Conservation (phyloP, 1,284 basidiomycete species). For the Spongispora temasekensis region DNA sequence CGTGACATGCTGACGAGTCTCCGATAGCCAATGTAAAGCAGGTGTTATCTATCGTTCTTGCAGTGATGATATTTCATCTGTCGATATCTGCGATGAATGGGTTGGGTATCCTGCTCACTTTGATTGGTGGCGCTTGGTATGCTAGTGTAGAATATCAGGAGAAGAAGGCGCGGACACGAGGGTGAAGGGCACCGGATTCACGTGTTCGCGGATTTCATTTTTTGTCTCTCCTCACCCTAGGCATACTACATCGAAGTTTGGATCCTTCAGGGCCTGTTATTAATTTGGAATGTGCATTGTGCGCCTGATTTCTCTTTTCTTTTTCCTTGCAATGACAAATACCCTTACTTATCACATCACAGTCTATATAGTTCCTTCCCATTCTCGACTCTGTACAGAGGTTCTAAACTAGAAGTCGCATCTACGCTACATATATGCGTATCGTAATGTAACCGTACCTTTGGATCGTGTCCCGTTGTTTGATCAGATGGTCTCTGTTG, state of each 20-base stretch:
- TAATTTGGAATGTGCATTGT: too few relatives aligned
- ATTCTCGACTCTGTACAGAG: background rate
- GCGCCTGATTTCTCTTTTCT: too few relatives aligned
- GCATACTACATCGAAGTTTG: background rate
- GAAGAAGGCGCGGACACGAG: conserved; percentile 38
- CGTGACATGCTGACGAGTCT: conserved; percentile 5
- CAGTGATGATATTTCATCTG: conserved; percentile 82
- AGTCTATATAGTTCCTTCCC: too few relatives aligned
- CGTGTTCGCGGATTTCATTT: too few relatives aligned
- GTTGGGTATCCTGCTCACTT: conserved; percentile 79
- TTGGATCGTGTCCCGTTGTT: too few relatives aligned
- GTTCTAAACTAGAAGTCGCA: too few relatives aligned
- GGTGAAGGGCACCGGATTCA: background rate
- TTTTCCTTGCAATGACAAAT: too few relatives aligned
- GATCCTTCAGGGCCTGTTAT: background rate
- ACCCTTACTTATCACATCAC: too few relatives aligned
- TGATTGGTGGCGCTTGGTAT: conserved; percentile 84
- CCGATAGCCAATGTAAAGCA: conserved; percentile 86
- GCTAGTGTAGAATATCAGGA: conserved; percentile 73
- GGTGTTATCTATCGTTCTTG: conserved; percentile 86
- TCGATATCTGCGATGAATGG: conserved; percentile 78
- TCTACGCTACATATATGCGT: background rate
- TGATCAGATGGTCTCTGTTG: too few relatives aligned
- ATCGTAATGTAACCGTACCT: conserved; percentile 1
- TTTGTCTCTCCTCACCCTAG: background rate